A percentile compares a stretch with the other conserved stretches of the same genome.
These are phyloP conservation scores for Cyberlindnera xishuangbannaensis DNA, from an alignment of 805 yeast genomes.

Conservation along the genomic window DNA sequence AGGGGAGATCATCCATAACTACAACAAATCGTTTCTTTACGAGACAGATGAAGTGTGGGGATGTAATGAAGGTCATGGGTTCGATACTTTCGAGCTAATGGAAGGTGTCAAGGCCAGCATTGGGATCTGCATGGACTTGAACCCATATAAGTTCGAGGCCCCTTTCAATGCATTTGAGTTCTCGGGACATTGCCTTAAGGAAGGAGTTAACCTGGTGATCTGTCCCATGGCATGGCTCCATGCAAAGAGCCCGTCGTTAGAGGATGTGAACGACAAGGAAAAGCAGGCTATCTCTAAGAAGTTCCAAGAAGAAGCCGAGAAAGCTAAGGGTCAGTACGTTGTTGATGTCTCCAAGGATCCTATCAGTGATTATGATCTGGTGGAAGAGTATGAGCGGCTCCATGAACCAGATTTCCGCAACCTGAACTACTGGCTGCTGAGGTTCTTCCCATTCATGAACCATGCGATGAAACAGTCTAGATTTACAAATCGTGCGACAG, in stretches of 20 bases:
- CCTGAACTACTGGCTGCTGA: constrained; percentile 66
- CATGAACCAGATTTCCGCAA: constrained; percentile 41
- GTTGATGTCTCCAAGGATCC: constrained; percentile 7
- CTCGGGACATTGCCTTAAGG: constrained; percentile 43
- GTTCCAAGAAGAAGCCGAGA: constrained; percentile 10
- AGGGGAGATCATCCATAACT: constrained; percentile 58
- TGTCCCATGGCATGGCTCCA: constrained; percentile 89
- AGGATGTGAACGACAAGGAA: constrained; percentile 16
- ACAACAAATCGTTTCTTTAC: constrained; percentile 72
- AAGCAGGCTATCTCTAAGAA: constrained; percentile 15
- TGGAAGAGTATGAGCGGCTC: constrained; percentile 25
- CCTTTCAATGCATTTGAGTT: constrained; percentile 75
- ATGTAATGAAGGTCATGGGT: constrained; percentile 57
- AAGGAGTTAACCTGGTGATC: constrained; percentile 49
- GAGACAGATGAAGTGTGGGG: constrained; percentile 82
- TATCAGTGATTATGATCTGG: constrained; percentile 12
- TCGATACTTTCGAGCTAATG: constrained; percentile 40
- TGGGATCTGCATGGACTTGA: constrained; percentile 94
- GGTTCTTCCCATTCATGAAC: constrained; percentile 59
- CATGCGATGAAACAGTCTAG: constrained; percentile 21
- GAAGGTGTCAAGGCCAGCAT: constrained; percentile 43
- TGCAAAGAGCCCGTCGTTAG: constrained; percentile 37
- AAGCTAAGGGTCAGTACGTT: constrained; percentile 15
- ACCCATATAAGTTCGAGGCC: constrained; percentile 78
- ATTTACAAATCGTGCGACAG: constrained; percentile 24